Percentiles rank a stretch among this genome's conserved stretches.
phyloP scores from a whole-genome alignment of 441 rosid species.

The Aleurites moluccanus region DNA sequence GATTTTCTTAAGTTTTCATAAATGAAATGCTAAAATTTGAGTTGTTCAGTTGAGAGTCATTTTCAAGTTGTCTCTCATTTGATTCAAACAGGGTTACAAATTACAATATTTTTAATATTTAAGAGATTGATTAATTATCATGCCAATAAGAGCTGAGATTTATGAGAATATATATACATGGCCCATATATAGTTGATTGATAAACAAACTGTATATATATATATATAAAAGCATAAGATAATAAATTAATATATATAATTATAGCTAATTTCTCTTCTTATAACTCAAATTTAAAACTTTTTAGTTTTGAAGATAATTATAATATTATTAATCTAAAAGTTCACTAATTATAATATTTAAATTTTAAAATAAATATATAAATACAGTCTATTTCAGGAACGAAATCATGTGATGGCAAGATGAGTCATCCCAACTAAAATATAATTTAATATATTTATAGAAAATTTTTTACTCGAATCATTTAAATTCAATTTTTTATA shows the following conservation, averaged over 20 bases:
- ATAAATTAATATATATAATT: not conserved
- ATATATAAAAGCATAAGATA: too few relatives aligned
- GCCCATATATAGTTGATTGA: slow-evolving; percentile 4
- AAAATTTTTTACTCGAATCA: too few relatives aligned
- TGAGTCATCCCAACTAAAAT: too few relatives aligned
- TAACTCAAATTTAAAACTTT: too few relatives aligned
- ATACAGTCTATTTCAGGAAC: too few relatives aligned
- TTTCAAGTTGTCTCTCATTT: slow-evolving; percentile 36
- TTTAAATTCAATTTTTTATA: too few relatives aligned
- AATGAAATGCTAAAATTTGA: slow-evolving; percentile 20
- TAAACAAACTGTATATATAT: not conserved
- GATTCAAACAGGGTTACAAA: slow-evolving; percentile 29
- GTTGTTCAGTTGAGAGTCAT: slow-evolving; percentile 32
- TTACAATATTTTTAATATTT: not conserved
- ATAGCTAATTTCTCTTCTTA: not conserved
- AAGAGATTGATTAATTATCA: slow-evolving; percentile 10
- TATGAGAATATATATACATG: slow-evolving; percentile 16
- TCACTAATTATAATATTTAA: too few relatives aligned
- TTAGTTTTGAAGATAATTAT: too few relatives aligned
- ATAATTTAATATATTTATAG: too few relatives aligned
- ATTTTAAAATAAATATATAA: too few relatives aligned
- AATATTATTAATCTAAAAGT: not conserved
- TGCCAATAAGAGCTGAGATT: slow-evolving; percentile 29
- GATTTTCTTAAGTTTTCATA: slow-evolving; percentile 10
- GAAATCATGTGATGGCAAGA: too few relatives aligned